Percentiles rank a stretch among this genome's conserved stretches.
These are phyloP conservation scores for Mucor mucedo DNA, from an alignment of 371 early-diverging fungal genomes.

Conservation along the genomic window DNA sequence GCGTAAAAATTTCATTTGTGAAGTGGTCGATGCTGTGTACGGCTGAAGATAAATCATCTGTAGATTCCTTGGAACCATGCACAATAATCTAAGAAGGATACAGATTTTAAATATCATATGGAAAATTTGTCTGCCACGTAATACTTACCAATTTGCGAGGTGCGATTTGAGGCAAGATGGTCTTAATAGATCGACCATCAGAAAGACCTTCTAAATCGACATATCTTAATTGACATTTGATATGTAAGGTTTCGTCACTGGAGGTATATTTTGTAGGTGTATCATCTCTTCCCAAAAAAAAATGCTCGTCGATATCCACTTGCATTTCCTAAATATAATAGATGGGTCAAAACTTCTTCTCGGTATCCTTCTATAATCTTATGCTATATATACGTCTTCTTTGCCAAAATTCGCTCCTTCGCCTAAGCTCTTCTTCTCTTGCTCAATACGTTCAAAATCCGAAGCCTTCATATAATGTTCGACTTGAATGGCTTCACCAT, in stretches of 20 bases:
- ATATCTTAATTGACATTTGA: slow-evolving; percentile 78
- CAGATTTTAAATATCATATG: neutral
- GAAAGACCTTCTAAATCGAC: slow-evolving; percentile 92
- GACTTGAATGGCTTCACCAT: slow-evolving; percentile 90
- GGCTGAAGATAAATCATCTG: slow-evolving; percentile 63
- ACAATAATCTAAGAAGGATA: slow-evolving; percentile 70
- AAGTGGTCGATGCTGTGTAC: slow-evolving; percentile 64
- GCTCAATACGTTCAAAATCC: slow-evolving; percentile 45
- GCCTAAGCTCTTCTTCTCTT: slow-evolving; percentile 44
- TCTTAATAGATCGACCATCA: slow-evolving; percentile 86
- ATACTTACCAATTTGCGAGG: slow-evolving; percentile 82
- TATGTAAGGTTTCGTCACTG: slow-evolving; percentile 55
- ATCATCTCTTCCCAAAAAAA: slow-evolving; percentile 51
- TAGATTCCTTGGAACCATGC: slow-evolving; percentile 77
- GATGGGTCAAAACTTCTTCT: neutral
- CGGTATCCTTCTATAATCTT: neutral
- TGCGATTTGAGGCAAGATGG: slow-evolving; percentile 82
- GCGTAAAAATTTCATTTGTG: slow-evolving; percentile 85
- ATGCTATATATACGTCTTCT: slow-evolving; percentile 37
- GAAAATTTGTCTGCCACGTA: neutral
- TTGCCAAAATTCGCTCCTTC: slow-evolving; percentile 58
- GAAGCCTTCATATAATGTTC: slow-evolving; percentile 70
- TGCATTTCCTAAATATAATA: slow-evolving; percentile 40
- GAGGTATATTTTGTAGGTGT: slow-evolving; percentile 81
- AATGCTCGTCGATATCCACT: slow-evolving; percentile 49